Conservation (phyloP, 805 yeast genomes). For the Starmerella floricola region DNA sequence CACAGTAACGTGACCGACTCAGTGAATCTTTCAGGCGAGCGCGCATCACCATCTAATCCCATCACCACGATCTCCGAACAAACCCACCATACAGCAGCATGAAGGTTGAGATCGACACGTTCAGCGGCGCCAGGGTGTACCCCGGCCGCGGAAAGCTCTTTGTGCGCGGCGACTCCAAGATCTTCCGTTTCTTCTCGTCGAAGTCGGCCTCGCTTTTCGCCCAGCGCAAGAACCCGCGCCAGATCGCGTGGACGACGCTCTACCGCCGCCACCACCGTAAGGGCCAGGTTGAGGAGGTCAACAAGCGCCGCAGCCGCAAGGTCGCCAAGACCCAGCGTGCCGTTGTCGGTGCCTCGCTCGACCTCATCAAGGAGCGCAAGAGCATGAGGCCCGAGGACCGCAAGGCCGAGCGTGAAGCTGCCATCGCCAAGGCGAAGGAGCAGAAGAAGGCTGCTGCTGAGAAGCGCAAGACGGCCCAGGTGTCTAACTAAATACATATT, state of each 20-base stretch:
- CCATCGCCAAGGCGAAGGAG: slow-evolving; percentile 45
- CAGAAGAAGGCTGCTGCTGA: slow-evolving; percentile 75
- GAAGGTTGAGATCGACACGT: slow-evolving; percentile 99
- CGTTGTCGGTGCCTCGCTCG: slow-evolving; percentile 98
- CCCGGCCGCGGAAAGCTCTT: slow-evolving; percentile 99
- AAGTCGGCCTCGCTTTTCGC: slow-evolving; percentile 96
- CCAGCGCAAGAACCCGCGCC: slow-evolving; percentile 99
- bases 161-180: slow-evolving; percentile 99
- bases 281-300: slow-evolving; percentile 96
- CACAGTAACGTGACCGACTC: slow-evolving; percentile 3
- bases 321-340: slow-evolving; percentile 98
- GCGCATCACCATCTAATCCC: slow-evolving; percentile 2
- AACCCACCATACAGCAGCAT: slow-evolving; percentile 35
- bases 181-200: slow-evolving; percentile 98
- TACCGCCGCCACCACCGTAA: slow-evolving; percentile 99
- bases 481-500: slow-evolving; percentile 16
- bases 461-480: slow-evolving; percentile 79
- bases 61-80: background rate
- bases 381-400: slow-evolving; percentile 90
- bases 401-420: slow-evolving; percentile 93
- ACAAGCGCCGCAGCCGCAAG: slow-evolving; percentile 96
- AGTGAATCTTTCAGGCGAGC: slow-evolving; percentile 1
- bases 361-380: slow-evolving; percentile 96
- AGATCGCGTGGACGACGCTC: slow-evolving; percentile 98
- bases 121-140: slow-evolving; percentile 98